Percentiles rank a stretch among this genome's conserved stretches.
Conservation (phyloP, 2,329 filamentous ascomycete species). For the Colletotrichum cereale region DNA sequence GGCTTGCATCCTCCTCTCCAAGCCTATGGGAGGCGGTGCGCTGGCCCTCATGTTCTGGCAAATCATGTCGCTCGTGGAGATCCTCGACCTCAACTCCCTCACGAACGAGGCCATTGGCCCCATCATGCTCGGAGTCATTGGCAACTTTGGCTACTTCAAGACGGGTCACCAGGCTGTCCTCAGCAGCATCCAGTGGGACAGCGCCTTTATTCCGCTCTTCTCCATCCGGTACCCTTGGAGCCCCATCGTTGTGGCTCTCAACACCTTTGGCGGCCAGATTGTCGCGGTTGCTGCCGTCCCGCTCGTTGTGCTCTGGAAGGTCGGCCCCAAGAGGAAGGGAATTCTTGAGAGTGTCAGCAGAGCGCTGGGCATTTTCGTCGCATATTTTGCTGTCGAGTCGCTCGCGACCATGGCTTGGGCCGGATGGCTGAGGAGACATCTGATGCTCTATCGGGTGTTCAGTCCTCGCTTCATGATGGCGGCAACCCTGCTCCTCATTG, state of each 20-base stretch:
- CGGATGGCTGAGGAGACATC: constrained; percentile 85
- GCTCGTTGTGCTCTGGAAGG: constrained; percentile 89
- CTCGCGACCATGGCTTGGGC: constrained; percentile 93
- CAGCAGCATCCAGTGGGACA: constrained; percentile 94
- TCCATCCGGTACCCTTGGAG: constrained; percentile 90
- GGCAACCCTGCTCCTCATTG: constrained; percentile 76
- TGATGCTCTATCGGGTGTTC: constrained; percentile 98
- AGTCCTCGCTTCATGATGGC: constrained; percentile 91
- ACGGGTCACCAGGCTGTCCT: constrained; percentile 95
- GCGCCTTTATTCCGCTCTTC: constrained; percentile 89
- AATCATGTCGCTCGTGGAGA: constrained; percentile 81
- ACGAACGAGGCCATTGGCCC: constrained; percentile 83
- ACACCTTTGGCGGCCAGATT: constrained; percentile 91
- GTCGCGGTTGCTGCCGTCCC: constrained; percentile 84
- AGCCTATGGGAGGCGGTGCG: constrained; percentile 92
- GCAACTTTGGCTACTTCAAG: constrained; percentile 96
- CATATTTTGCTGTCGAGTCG: constrained; percentile 86
- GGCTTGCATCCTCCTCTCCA: constrained; percentile 84
- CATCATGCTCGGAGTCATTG: constrained; percentile 86
- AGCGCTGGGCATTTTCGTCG: constrained; percentile 79
- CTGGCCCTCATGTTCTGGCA: constrained; percentile 89
- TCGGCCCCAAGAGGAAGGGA: constrained; percentile 77
- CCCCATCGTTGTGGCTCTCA: constrained; percentile 83
- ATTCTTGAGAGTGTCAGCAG: constrained; percentile 78
- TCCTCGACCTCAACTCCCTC: constrained; percentile 71